These are phyloP conservation scores for Citrullus amarus DNA, from an alignment of 306 rosid species.

Conservation along the genomic window DNA sequence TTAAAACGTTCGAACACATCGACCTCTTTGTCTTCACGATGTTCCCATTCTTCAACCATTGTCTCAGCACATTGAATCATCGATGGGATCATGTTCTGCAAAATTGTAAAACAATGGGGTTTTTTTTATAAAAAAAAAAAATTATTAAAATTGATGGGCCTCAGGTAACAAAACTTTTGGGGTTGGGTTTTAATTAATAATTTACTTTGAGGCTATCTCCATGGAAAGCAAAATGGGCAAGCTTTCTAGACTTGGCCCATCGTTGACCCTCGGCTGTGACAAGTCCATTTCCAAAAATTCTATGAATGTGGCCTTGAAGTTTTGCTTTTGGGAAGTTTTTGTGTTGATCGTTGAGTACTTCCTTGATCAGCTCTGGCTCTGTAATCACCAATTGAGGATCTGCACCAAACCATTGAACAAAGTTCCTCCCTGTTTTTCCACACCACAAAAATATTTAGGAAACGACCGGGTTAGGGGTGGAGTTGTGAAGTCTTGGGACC, in stretches of 20 bases:
- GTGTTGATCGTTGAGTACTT: constrained; percentile 11
- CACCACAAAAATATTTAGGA: too few species aligned
- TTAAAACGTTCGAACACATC: neutral
- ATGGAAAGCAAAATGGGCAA: constrained; percentile 28
- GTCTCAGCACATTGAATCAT: neutral
- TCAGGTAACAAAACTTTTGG: too few species aligned
- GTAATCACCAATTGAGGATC: constrained; percentile 8
- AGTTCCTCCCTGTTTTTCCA: constrained; percentile 15
- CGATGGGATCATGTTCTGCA: constrained; percentile 1
- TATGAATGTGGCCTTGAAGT: neutral
- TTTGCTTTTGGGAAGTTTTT: constrained; percentile 2
- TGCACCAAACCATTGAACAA: constrained; percentile 21
- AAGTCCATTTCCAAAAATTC: constrained; percentile 24
- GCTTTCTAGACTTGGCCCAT: constrained; percentile 20
- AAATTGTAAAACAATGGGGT: neutral
- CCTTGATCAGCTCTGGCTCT: constrained; percentile 18
- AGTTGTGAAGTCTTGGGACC: too few species aligned
- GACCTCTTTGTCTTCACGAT: neutral
- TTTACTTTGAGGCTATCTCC: constrained; percentile 24
- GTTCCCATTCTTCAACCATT: neutral
- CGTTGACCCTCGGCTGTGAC: constrained; percentile 9
- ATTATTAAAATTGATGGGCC: too few species aligned
- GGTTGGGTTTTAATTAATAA: too few species aligned
- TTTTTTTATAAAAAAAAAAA: neutral
- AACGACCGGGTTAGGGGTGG: too few species aligned